These are phyloP conservation scores for Cryptococcus depauperatus DNA, from an alignment of 1,284 basidiomycete genomes.

Conservation along the genomic window DNA sequence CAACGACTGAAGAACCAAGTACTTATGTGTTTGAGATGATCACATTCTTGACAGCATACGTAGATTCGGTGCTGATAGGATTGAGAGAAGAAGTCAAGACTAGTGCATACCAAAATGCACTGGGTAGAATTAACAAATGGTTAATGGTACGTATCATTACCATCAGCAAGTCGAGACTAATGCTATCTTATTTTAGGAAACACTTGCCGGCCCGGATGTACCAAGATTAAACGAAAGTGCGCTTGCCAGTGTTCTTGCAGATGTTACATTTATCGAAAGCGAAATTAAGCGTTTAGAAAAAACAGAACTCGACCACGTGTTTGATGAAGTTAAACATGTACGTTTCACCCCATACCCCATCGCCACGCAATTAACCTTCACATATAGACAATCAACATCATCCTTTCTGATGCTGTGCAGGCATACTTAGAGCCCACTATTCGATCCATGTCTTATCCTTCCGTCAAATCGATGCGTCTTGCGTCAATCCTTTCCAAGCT, in stretches of 20 bases:
- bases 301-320: conserved; percentile 62
- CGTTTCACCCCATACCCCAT: conserved; percentile 43
- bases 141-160: conserved; percentile 55
- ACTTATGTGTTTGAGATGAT: conserved; percentile 86
- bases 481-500: conserved; percentile 73
- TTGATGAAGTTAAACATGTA: conserved; percentile 72
- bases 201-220: conserved; percentile 51
- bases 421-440: conserved; percentile 69
- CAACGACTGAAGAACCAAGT: conserved; percentile 63
- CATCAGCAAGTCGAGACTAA: background rate
- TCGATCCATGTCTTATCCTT: conserved; percentile 63
- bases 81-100: conserved; percentile 68
- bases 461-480: conserved; percentile 65
- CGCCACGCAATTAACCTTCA: conserved; percentile 6
- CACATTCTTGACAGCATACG: conserved; percentile 92
- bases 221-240: conserved; percentile 78
- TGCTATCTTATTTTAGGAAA: conserved; percentile 20
- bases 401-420: conserved; percentile 63
- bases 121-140: conserved; percentile 74
- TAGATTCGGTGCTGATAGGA: conserved; percentile 82
- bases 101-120: conserved; percentile 75
- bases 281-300: conserved; percentile 68
- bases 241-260: conserved; percentile 69
- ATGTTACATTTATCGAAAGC: conserved; percentile 75
- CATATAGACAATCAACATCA: conserved; percentile 64